Evolutionary conservation across 495 filamentous ascomycete genomes (phyloP), one percentile per base, ranked within the genome.

Genomic region (Pyrenopolyporus hunteri): DNA sequence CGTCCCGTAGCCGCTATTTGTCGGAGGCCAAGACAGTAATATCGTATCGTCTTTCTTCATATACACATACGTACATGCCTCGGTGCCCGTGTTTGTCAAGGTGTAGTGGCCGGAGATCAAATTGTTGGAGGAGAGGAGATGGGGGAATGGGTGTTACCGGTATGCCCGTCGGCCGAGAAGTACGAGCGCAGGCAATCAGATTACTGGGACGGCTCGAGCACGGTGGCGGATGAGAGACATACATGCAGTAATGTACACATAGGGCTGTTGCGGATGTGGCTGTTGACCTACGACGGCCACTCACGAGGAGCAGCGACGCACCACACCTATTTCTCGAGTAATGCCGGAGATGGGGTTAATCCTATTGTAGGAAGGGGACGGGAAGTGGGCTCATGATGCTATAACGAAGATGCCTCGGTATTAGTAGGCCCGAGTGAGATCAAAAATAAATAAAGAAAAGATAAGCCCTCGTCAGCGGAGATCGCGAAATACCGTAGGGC

Each of bases 11-110:
- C 14, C 46, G 44, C 57, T 33, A 66, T 65, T 59, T 56, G 63
- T 51, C 17, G 36, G 51, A 57, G 31, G 13, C 6, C 10, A 35
- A 66, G 63, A 60, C 63, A 66, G 31, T 36, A 60, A 66, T 66
- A 65, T 46, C 50, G n/a, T 35, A 49, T 49, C 17, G 17, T 49
- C 16, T 19, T 11, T 22, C 23, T n/a, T 49, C 17, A 22, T n/a
- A n/a, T n/a, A n/a, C n/a, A n/a, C n/a, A n/a, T n/a, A n/a, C n/a
- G n/a, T n/a, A n/a, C n/a, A n/a, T 31, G 26, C 37, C 37, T 13
- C 10, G 19, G 37, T 17, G 37, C 37, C n/a, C n/a, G n/a, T 42
- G 19, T 11, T 11, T 14, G 14, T 22, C n/a, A n/a, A n/a, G 23
- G 31, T 49, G 25, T 53, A 39, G 45, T 55, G 31, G 14, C 47